Conservation (phyloP, 2,329 filamentous ascomycete species). For the Cryphonectria japonica region DNA sequence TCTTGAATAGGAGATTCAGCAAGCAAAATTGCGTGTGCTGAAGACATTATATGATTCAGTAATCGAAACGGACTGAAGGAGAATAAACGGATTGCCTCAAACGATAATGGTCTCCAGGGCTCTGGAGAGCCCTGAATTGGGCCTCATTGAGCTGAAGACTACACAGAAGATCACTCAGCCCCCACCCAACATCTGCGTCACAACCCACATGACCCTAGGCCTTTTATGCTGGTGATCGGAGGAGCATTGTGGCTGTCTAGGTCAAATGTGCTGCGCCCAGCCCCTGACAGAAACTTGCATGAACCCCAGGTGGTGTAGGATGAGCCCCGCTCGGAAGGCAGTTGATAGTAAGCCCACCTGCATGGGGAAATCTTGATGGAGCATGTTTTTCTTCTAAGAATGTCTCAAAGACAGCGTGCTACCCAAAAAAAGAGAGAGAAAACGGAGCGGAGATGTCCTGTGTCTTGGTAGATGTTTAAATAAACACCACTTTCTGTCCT, state of each 20-base stretch:
- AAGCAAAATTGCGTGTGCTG: neutral
- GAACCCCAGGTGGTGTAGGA: neutral
- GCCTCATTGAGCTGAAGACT: neutral
- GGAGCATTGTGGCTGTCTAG: neutral
- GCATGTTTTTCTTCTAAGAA: neutral
- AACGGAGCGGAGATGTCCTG: too few species aligned
- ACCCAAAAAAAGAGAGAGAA: neutral
- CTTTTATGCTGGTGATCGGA: neutral
- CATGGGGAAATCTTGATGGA: neutral
- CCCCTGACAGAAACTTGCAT: neutral
- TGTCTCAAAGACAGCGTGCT: neutral
- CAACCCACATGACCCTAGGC: neutral
- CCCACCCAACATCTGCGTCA: neutral
- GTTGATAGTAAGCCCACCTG: neutral
- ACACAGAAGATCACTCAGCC: neutral
- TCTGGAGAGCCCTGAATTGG: neutral
- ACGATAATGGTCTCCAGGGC: neutral
- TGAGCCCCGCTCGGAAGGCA: neutral
- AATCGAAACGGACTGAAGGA: neutral
- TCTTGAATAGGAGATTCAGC: neutral
- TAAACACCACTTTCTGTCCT: too few species aligned
- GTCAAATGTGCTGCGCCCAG: too few species aligned
- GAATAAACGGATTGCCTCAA: neutral
- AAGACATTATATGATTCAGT: neutral
- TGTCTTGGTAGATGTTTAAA: too few species aligned